Percentiles rank a stretch among this genome's conserved stretches.
phyloP scores from a whole-genome alignment of 495 filamentous ascomycete genomes.

The Parathielavia hyrcaniae region DNA sequence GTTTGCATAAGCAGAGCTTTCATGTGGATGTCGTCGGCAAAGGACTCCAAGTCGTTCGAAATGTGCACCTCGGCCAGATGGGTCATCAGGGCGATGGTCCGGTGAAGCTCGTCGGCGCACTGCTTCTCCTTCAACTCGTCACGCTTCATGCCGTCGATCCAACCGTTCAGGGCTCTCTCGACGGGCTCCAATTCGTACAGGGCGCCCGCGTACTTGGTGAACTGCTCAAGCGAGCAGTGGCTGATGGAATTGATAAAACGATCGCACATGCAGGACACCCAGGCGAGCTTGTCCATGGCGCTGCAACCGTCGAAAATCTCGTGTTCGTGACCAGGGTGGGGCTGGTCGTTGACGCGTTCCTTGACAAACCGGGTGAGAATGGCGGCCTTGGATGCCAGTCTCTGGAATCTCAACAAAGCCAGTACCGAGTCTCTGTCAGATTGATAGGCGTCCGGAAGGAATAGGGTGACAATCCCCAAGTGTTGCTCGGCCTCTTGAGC shows the following conservation, averaged over 20 bases:
- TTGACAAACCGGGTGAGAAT: conserved; percentile 74
- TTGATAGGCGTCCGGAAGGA: conserved; percentile 82
- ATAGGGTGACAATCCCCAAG: conserved; percentile 75
- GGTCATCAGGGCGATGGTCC: conserved; percentile 75
- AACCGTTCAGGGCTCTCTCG: conserved; percentile 79
- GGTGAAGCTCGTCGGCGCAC: conserved; percentile 70
- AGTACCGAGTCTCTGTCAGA: conserved; percentile 74
- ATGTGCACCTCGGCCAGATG: conserved; percentile 81
- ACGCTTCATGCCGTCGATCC: conserved; percentile 74
- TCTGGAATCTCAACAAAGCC: conserved; percentile 77
- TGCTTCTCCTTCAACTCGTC: conserved; percentile 84
- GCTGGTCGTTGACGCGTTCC: conserved; percentile 57
- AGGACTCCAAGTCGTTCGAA: conserved; percentile 61
- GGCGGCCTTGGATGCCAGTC: conserved; percentile 80
- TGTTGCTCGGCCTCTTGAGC: conserved; percentile 86
- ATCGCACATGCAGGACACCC: conserved; percentile 75
- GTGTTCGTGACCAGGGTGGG: conserved; percentile 55
- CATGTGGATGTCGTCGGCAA: conserved; percentile 73
- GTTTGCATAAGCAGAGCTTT: conserved; percentile 67
- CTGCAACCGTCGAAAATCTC: conserved; percentile 71
- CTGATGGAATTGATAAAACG: conserved; percentile 74
- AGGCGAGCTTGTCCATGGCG: conserved; percentile 75
- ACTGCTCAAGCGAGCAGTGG: conserved; percentile 68
- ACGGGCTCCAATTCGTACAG: conserved; percentile 89
- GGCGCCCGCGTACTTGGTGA: conserved; percentile 65